Conservation (phyloP, 2,329 filamentous ascomycete genomes). For the Myriangium duriaei region DNA sequence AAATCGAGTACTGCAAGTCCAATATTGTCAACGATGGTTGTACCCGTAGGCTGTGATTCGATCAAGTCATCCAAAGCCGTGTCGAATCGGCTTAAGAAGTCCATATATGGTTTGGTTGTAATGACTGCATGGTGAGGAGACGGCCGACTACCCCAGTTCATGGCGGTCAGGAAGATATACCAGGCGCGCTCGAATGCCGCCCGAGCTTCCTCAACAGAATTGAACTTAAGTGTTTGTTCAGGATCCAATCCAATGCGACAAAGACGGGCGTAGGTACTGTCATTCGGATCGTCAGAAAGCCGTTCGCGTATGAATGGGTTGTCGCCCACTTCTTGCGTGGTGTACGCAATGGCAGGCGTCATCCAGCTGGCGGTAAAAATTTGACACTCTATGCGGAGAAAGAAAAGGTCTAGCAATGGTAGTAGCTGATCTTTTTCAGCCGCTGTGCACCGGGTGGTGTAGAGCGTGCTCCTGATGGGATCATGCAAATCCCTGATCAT, state of each 20-base stretch:
- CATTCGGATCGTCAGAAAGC: not conserved
- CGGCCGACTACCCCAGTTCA: not conserved
- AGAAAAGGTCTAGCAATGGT: not conserved
- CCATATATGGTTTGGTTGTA: too few relatives aligned
- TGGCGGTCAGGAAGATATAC: not conserved
- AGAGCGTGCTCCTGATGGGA: not conserved
- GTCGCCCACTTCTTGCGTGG: not conserved
- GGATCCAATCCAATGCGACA: not conserved
- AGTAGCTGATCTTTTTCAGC: not conserved
- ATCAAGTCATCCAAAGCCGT: not conserved
- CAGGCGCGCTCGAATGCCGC: conserved; percentile 2
- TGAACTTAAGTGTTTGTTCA: not conserved
- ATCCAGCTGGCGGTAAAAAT: not conserved
- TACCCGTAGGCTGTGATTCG: not conserved
- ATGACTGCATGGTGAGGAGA: not conserved
- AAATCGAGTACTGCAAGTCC: not conserved
- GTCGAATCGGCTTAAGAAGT: not conserved
- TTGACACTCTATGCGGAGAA: not conserved
- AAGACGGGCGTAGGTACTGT: not conserved
- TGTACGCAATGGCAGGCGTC: not conserved
- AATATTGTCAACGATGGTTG: not conserved
- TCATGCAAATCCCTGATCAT: not conserved
- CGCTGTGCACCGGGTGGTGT: not conserved
- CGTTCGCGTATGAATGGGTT: not conserved
- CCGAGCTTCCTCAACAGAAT: conserved; percentile 3